Evolutionary conservation across 352 stramenopile species (phyloP).

Genomic region (Plasmopara viticola): DNA sequence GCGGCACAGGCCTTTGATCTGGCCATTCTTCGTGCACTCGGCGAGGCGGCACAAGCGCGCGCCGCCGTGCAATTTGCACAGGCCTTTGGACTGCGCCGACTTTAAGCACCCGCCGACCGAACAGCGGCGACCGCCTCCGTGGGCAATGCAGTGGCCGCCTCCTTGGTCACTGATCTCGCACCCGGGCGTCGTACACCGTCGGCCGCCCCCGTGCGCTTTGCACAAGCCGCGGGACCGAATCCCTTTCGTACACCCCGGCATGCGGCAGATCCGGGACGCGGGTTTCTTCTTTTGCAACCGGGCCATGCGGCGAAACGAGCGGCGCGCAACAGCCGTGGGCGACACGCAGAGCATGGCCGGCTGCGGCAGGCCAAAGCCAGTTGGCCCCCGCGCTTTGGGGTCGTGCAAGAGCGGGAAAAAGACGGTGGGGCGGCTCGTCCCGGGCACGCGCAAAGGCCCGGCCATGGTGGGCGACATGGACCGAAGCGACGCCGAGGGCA

Average conservation of each 20-base stretch:
- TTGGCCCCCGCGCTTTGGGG: constrained; percentile 20
- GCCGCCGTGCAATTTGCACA: constrained; percentile 82
- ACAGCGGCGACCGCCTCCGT: constrained; percentile 61
- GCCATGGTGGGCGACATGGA: constrained; percentile 29
- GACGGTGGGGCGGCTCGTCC: constrained; percentile 6
- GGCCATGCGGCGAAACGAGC: constrained; percentile 16
- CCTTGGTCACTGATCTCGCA: constrained; percentile 85
- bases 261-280: constrained; percentile 70
- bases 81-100: constrained; percentile 72
- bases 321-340: constrained; percentile 13
- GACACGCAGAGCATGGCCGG: constrained; percentile 27
- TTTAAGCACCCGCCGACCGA: constrained; percentile 64
- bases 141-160: constrained; percentile 76
- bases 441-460: constrained; percentile 14
- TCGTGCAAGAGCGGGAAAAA: constrained; percentile 26
- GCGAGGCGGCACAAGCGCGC: constrained; percentile 59
- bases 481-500: constrained; percentile 19
- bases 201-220: constrained; percentile 78
- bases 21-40: constrained; percentile 77
- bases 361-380: constrained; percentile 17
- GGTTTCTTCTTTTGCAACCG: constrained; percentile 45
- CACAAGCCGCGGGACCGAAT: constrained; percentile 78
- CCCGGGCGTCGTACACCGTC: constrained; percentile 63
- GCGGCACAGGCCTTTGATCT: constrained; percentile 73
- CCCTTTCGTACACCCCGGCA: constrained; percentile 69